Base-by-base conservation (phyloP, 495 filamentous ascomycete genomes). In the Immersiella caudata region DNA sequence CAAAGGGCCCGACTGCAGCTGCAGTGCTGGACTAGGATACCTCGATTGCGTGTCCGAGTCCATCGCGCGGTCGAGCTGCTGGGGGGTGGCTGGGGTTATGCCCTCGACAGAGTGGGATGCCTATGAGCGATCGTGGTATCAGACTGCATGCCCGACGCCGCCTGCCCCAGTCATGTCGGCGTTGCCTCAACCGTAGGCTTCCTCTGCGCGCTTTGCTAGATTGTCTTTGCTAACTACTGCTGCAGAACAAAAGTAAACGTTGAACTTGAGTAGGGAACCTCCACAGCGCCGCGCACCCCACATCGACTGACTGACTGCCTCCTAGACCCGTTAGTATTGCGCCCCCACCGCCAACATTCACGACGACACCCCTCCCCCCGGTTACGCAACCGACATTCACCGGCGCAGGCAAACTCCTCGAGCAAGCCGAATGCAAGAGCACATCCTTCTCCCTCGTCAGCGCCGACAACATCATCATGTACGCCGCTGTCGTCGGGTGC, bases 401-500 rank as follows among this genome's bases (percentile, higher is more conserved):
- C 36, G 62, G 68, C 2, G 55, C 54, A 18, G 67, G 66, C 56
- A 24, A 64, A 1, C 71, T 73, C 7, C 63, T 75, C 0, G 60
- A 12, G 0, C 65, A 20, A 7, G 66, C 66, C 62, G 62, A 62
- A 25, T 71, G 71, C 66, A 55, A n/a, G 35, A 54, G 61, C 0
- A 60, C 68, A 1, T 62, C 71, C 1, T 75, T 71, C 69, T 71
- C 73, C 16, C 60, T 75, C 36, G 24, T 75, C 21, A 33, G 67
- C 20, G 71, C 33, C 3, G 71, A 61, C 8, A 51, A 68, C 50
- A 29, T 69, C 21, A 69, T 75, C 12, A 64, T 68, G 46, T 70
- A 73, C 29, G 73, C 70, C 11, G 67, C 71, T 24, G 58, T 71
- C 22, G 60, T 75, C 21, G 73, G 73, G 7, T 75, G 73, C 61